Percentiles rank a stretch among this genome's conserved stretches.
Conservation (phyloP, 164 flowering plant genomes). For the Nymphaea thermarum region DNA sequence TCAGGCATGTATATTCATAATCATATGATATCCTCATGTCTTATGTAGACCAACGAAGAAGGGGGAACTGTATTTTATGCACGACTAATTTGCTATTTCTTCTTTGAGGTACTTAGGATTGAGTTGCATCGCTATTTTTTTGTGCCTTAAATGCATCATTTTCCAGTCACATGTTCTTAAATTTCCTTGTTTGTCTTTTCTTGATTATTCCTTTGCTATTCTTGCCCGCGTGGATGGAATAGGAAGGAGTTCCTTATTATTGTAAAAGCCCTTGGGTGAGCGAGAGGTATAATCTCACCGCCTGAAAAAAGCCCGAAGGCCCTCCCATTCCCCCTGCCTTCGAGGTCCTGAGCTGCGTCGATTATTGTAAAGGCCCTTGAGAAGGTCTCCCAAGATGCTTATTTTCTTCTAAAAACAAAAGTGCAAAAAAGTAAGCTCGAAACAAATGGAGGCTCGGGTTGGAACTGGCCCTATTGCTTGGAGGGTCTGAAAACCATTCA, state of each 20-base stretch:
- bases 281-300: too few species aligned
- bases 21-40: too few species aligned
- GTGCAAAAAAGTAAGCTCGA: slow-evolving; percentile 17
- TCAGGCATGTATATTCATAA: too few species aligned
- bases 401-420: slow-evolving; percentile 50
- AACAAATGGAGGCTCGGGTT: slow-evolving; percentile 47
- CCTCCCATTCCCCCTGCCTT: too few species aligned
- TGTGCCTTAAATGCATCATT: neutral
- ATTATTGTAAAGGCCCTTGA: too few species aligned
- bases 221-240: neutral
- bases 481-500: slow-evolving; percentile 58
- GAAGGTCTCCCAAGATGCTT: slow-evolving; percentile 50
- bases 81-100: neutral
- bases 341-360: too few species aligned
- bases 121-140: neutral
- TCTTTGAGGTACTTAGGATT: neutral
- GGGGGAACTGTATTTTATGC: neutral
- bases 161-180: too few species aligned
- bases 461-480: slow-evolving; percentile 70
- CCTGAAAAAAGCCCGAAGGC: too few species aligned
- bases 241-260: slow-evolving; percentile 59
- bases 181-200: too few species aligned
- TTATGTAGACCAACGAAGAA: too few species aligned
- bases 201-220: too few species aligned
- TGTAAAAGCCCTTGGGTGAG: too few species aligned